Conservation (phyloP, 2,329 filamentous ascomycete species). For the Colletotrichum falcatum region DNA sequence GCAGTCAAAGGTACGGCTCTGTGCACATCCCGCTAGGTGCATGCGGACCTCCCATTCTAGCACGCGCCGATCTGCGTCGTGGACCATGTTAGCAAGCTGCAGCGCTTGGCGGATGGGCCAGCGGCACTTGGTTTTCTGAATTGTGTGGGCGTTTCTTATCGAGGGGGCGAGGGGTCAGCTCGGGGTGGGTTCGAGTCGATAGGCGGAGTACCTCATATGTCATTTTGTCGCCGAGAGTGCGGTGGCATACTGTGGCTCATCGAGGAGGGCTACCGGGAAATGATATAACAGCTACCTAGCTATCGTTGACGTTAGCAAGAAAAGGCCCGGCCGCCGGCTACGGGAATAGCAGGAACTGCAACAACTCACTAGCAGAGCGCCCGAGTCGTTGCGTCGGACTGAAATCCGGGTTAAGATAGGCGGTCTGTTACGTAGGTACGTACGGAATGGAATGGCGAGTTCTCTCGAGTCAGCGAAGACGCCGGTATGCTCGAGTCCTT, state of each 20-base stretch:
- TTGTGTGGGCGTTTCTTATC: not conserved
- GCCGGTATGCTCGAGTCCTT: constrained; percentile 7
- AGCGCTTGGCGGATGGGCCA: constrained; percentile 8
- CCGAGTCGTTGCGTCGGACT: not conserved
- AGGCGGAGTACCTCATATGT: too few species aligned
- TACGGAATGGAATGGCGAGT: not conserved
- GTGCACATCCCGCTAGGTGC: not conserved
- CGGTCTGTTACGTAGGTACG: not conserved
- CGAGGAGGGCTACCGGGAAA: too few species aligned
- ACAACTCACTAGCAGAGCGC: not conserved
- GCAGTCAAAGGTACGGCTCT: not conserved
- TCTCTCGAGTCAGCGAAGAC: constrained; percentile 25
- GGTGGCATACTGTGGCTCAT: not conserved
- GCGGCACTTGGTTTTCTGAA: not conserved
- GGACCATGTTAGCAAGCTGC: constrained; percentile 32
- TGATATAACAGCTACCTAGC: too few species aligned
- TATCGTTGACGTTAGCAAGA: too few species aligned
- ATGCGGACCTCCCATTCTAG: not conserved
- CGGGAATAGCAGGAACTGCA: not conserved
- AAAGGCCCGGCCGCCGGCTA: not conserved
- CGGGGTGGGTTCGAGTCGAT: too few species aligned
- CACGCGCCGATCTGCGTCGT: constrained; percentile 16
- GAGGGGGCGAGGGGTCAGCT: not conserved
- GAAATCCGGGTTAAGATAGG: too few species aligned
- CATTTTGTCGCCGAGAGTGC: not conserved